Evolutionary conservation across 78 protist species (phyloP).

Genomic region (Protostelium mycophagum): DNA sequence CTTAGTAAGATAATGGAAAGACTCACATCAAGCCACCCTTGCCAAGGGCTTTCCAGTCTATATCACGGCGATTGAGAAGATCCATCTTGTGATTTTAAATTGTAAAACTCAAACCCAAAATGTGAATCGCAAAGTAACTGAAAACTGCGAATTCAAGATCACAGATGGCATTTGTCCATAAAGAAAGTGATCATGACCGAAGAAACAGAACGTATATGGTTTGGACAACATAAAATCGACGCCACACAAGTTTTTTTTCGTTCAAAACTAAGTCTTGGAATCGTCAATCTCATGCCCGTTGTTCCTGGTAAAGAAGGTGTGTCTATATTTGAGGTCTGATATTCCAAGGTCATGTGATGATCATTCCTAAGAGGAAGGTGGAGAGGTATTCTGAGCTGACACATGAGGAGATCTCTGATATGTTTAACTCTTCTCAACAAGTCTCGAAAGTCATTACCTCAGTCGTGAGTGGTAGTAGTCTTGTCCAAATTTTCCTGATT

Average conservation of each 20-base stretch:
- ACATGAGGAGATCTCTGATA: slow-evolving; percentile 46
- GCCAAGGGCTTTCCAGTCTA: too few relatives aligned
- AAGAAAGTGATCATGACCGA: too few relatives aligned
- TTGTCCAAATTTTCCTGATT: too few relatives aligned
- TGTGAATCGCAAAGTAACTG: too few relatives aligned
- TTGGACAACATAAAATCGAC: neutral
- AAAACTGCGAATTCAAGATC: too few relatives aligned
- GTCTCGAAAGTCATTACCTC: slow-evolving; percentile 15
- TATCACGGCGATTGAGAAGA: too few relatives aligned
- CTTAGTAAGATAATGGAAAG: too few relatives aligned
- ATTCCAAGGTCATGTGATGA: slow-evolving; percentile 36
- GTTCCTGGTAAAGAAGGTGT: neutral
- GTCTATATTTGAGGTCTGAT: neutral
- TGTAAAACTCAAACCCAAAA: too few relatives aligned
- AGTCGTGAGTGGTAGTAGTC: neutral
- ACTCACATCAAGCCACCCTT: too few relatives aligned
- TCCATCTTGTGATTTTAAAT: too few relatives aligned
- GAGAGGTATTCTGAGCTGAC: slow-evolving; percentile 41
- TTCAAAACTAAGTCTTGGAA: neutral
- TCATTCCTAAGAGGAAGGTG: slow-evolving; percentile 51
- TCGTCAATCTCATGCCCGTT: neutral
- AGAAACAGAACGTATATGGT: too few relatives aligned
- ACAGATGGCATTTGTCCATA: too few relatives aligned
- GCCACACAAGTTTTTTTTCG: neutral
- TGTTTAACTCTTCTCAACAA: slow-evolving; percentile 39